Base-by-base conservation (phyloP, 2,329 filamentous ascomycete genomes). In the Colletotrichum sp. region DNA sequence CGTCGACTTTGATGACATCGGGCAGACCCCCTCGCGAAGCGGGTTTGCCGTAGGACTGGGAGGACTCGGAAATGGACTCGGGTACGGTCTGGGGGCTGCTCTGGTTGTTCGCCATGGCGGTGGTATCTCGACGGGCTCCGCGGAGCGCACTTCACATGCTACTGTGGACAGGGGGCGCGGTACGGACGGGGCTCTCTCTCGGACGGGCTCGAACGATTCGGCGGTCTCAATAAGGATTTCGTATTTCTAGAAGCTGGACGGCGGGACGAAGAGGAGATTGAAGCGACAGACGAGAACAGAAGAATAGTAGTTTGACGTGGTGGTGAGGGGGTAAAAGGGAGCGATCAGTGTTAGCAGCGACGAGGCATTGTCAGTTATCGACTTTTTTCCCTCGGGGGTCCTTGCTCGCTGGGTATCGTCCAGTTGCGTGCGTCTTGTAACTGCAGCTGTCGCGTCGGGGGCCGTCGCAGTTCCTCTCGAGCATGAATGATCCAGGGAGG, bases 1-100 rank as follows among this genome's bases (percentile, higher is more conserved):
- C 81, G 63, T 80, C 81, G 30, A 86, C 72, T 28, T 71, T 73
- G 68, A 79, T 68, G 21, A 61, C 66, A 36, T 76, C 74, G 24
- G 61, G 62, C 24, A 58, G 7, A 24, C 65, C 75, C 21, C 43
- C 61, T 21, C 72, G 66, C 16, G 71, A 76, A 8, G 74, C 66
- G n/a, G 74, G 65, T 18, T 75, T 75, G 63, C 73, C 64, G 28
- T 75, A 73, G 6, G 70, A 69, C 28, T 75, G 73, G 4, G 73
- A 75, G 16, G 73, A 75, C 24, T 75, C 69, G 58, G 73, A 75
- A 36, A 75, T 73, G 63, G 73, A 75, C 58, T 73, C 73, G 43
- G 73, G 59, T 24, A 64, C 38, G n/a, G 69, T 43, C 34, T 55
- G 69, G 28, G 58, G 56, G 26, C 56, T 21, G 48, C 10, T 13